Evolutionary conservation across 495 filamentous ascomycete genomes (phyloP), one percentile per base, ranked within the genome.

Genomic region (Tuber borchii): DNA sequence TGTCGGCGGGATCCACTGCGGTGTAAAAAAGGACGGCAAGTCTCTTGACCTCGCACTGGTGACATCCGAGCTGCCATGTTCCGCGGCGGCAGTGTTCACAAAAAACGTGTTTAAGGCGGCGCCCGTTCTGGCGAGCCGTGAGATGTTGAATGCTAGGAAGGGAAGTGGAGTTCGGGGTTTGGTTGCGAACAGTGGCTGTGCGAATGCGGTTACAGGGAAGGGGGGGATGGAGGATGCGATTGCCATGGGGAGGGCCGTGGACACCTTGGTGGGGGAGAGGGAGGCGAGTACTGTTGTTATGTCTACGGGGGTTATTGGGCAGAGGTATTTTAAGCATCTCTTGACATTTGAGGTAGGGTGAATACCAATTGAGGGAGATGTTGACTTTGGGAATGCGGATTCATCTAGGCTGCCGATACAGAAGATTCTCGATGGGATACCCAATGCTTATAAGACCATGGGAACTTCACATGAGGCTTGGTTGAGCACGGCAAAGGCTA

Each of bases 21-120:
- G 95, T 75, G 93, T 99, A 61, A 99, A 99, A 86, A 89, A 93
- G 1, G 89, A 89, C 72, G 97, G 97, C 85, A 97, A 90, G 43
- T 91, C 89, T 68, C 92, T 92, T 81, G 95, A 99, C 82, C 88
- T 99, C 61, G 93, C 94, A 31, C 87, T 99, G 72, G 88, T 99
- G 76, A 89, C 90, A 34, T 98, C 96, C 14, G 92, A 97, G 76
- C 88, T 87, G 69, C 96, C 94, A 44, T 97, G 94, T 84, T 89
- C 93, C n/a, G 95, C 91, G 8, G 93, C 94, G 2, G 95, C 94
- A 5, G 95, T 98, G 17, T 96, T 97, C 86, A 99, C 95, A 69
- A 94, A 93, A 85, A 99, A 98, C 86, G 95, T 94, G 84, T 99
- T 98, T 86, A 94, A 97, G 83, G 95, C 95, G 34, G 95, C 95